phyloP scores from a whole-genome alignment of 345 rosid genomes.

The Citrus inodora region DNA sequence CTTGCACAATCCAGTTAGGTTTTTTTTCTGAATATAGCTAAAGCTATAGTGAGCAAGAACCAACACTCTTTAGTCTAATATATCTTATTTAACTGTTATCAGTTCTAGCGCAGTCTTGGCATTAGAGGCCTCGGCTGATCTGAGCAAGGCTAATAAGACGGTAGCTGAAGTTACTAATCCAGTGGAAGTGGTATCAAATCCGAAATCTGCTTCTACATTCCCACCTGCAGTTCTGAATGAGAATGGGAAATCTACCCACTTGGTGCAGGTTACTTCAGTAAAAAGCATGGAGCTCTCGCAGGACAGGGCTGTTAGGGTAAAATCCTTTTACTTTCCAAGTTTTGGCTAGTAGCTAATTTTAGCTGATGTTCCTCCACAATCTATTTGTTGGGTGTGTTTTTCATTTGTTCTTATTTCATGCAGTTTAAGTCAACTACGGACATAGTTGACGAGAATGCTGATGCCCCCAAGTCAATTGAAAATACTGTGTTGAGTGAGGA shows the following conservation, averaged over 20 bases:
- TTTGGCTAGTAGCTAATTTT: neutral
- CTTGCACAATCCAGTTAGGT: neutral
- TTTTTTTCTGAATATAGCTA: neutral
- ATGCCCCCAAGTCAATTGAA: constrained; percentile 31
- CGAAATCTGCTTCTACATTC: constrained; percentile 23
- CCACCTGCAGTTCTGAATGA: constrained; percentile 23
- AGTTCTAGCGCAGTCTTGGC: constrained; percentile 38
- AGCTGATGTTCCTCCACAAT: neutral
- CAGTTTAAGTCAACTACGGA: constrained; percentile 37
- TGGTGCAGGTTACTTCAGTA: constrained; percentile 32
- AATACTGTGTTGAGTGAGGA: constrained; percentile 38
- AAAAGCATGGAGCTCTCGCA: constrained; percentile 36
- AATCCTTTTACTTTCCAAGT: constrained; percentile 10
- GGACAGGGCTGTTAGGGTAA: constrained; percentile 42
- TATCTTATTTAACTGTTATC: constrained; percentile 20
- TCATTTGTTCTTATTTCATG: neutral
- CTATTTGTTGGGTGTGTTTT: neutral
- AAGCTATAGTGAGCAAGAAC: neutral
- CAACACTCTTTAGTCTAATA: constrained; percentile 3
- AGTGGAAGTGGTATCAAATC: constrained; percentile 22
- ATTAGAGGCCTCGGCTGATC: constrained; percentile 38
- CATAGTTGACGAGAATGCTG: constrained; percentile 27
- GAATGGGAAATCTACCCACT: constrained; percentile 31
- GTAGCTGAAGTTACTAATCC: constrained; percentile 27
- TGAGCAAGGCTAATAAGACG: constrained; percentile 28